Evolutionary conservation across 768 basidiomycete species (phyloP), one percentile per base, ranked within the genome.

Genomic region (Termitomyces sp.): DNA sequence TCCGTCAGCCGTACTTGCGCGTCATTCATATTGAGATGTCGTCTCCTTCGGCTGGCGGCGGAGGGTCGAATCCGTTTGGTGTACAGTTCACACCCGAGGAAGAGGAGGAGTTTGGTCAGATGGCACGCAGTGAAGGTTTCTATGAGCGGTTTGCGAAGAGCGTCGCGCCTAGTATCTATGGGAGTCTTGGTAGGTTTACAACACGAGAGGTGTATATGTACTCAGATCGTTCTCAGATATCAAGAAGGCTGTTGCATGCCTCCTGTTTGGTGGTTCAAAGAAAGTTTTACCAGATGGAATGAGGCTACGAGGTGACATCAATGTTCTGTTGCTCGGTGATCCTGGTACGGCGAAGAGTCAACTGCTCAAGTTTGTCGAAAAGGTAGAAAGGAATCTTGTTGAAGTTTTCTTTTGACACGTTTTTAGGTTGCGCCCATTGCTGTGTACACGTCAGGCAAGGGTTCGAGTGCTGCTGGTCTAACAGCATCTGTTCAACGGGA

Each of bases 311-410:
- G 97, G 97, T 12, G 97, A 99, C 68, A 98, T 99, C 69, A 99
- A 99, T 69, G 97, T 99, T 20, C 75, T 99, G 10, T 73, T 98
- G 28, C 82, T 99, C 29, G 97, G 97, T 71, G 97, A 99, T 70
- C 97, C 97, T 8, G 97, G 97, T 74, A 98, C 97, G 15, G 97
- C 97, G 22, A 99, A 99, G 73, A 92, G 89, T 75, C 97, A 99
- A 66, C 76, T 99, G 64, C 84, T 99, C 60, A 99, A 99, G 67
- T 99, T 99, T 63, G 97, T 98, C 13, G 97, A 99, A 70, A 99
- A 98, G 87, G 79, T 88, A 41, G 3, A 6, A 15, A 13, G 24
- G 0, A 3, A 1, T 29, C 7, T 28, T 16, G 28, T 28, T 10
- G 7, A 37, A 10, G 6, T n/a, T 5, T 18, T 20, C 1, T 39